Evolutionary conservation across 192 early-diverging fungal species (phyloP).

Genomic region (Backusella liffmaniae): DNA sequence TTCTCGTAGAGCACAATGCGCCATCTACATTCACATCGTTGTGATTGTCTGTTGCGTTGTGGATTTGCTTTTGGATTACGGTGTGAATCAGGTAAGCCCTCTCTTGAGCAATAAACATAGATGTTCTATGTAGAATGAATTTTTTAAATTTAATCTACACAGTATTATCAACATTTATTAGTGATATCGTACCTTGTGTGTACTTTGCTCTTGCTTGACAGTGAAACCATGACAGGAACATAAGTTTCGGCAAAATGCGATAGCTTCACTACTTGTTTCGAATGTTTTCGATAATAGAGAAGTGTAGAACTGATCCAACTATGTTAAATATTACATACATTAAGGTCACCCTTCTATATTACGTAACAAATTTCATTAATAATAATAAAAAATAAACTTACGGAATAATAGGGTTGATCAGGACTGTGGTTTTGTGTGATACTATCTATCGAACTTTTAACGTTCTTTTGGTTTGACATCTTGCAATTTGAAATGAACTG

Average conservation of each 20-base stretch:
- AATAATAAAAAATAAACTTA: constrained; percentile 1
- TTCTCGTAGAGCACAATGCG: constrained; percentile 56
- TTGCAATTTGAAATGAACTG: background rate
- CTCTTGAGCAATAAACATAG: constrained; percentile 59
- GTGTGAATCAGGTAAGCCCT: constrained; percentile 55
- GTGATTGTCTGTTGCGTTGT: constrained; percentile 52
- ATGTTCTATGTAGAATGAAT: constrained; percentile 42
- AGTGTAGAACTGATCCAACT: constrained; percentile 21
- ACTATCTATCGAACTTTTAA: background rate
- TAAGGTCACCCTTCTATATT: no score
- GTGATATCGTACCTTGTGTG: constrained; percentile 42
- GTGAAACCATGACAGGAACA: constrained; percentile 53
- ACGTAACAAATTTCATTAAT: background rate
- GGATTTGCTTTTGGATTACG: constrained; percentile 49
- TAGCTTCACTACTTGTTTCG: constrained; percentile 34
- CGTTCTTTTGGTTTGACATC: constrained; percentile 6
- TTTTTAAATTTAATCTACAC: background rate
- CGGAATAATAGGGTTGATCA: constrained; percentile 9
- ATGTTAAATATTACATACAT: background rate
- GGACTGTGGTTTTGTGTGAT: constrained; percentile 16
- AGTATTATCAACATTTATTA: background rate
- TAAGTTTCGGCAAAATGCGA: constrained; percentile 44
- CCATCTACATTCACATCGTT: constrained; percentile 62
- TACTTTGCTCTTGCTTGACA: constrained; percentile 59
- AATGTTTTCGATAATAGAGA: constrained; percentile 15